Evolutionary conservation across 345 rosid species (phyloP).

Genomic region (Gossypium turneri): DNA sequence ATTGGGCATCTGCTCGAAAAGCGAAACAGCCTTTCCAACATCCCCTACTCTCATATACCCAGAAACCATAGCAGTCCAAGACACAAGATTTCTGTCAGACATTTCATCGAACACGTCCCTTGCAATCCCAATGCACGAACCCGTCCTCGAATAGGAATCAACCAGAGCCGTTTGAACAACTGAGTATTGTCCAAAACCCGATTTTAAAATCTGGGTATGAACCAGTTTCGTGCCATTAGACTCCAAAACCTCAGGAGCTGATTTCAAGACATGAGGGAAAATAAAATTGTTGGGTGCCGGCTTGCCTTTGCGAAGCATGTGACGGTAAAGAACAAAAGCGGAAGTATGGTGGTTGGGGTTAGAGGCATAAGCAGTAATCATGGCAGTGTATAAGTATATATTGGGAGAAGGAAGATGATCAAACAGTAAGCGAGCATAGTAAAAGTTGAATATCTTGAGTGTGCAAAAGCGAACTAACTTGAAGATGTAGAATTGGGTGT

Average conservation of each 20-base stretch:
- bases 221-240: slow-evolving; percentile 42
- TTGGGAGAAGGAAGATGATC: slow-evolving; percentile 50
- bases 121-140: slow-evolving; percentile 36
- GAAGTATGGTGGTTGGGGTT: slow-evolving; percentile 30
- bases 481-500: slow-evolving; percentile 59
- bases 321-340: slow-evolving; percentile 50
- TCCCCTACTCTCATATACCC: slow-evolving; percentile 63
- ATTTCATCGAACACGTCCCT: slow-evolving; percentile 74
- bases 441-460: slow-evolving; percentile 47
- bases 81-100: slow-evolving; percentile 56
- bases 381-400: slow-evolving; percentile 61
- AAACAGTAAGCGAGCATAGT: slow-evolving; percentile 63
- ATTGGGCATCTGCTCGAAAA: slow-evolving; percentile 67
- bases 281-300: slow-evolving; percentile 69
- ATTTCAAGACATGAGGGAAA: slow-evolving; percentile 69
- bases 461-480: slow-evolving; percentile 74
- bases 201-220: slow-evolving; percentile 52
- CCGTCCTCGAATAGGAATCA: slow-evolving; percentile 56
- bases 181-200: slow-evolving; percentile 50
- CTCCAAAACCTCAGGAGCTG: slow-evolving; percentile 33
- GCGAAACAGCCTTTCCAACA: slow-evolving; percentile 42
- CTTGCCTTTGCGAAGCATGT: slow-evolving; percentile 43
- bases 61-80: slow-evolving; percentile 84
- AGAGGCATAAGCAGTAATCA: slow-evolving; percentile 70
- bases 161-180: slow-evolving; percentile 80